Percentiles rank a stretch among this genome's conserved stretches.
phyloP scores from a whole-genome alignment of 2,329 filamentous ascomycete species.

The Aspergillus uvarum region DNA sequence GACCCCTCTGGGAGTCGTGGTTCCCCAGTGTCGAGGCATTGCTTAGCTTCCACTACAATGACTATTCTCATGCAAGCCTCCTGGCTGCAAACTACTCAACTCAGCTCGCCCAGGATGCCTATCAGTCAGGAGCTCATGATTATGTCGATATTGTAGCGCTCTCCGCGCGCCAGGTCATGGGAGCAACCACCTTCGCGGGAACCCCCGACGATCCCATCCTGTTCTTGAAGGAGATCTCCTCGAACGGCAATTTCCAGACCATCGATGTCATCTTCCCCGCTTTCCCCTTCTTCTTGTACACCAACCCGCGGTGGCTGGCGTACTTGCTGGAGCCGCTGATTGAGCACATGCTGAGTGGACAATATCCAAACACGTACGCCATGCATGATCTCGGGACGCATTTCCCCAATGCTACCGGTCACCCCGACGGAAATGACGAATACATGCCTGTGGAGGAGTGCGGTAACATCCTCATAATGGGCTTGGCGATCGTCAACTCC shows the following conservation, averaged over 20 bases:
- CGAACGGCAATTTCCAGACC: slow-evolving; percentile 80
- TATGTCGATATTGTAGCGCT: slow-evolving; percentile 77
- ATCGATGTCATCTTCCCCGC: slow-evolving; percentile 86
- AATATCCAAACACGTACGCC: slow-evolving; percentile 70
- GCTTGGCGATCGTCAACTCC: slow-evolving; percentile 72
- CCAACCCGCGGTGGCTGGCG: slow-evolving; percentile 75
- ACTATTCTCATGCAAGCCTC: slow-evolving; percentile 63
- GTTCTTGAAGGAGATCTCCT: slow-evolving; percentile 84
- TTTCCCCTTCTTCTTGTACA: slow-evolving; percentile 84
- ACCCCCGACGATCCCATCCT: slow-evolving; percentile 69
- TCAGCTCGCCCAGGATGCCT: slow-evolving; percentile 69
- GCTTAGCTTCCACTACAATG: slow-evolving; percentile 72
- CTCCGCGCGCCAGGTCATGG: slow-evolving; percentile 76
- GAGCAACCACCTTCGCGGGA: slow-evolving; percentile 72
- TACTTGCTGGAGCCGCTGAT: slow-evolving; percentile 77
- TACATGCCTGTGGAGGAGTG: slow-evolving; percentile 61
- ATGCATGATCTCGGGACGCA: slow-evolving; percentile 56
- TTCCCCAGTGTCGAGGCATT: slow-evolving; percentile 64
- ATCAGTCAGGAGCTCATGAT: slow-evolving; percentile 69
- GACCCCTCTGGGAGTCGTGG: slow-evolving; percentile 76
- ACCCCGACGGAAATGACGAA: slow-evolving; percentile 55
- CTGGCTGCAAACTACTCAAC: slow-evolving; percentile 73
- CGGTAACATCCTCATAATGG: slow-evolving; percentile 78
- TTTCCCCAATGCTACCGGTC: slow-evolving; percentile 57
- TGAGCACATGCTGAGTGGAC: slow-evolving; percentile 77